Evolutionary conservation across 2,329 filamentous ascomycete species (phyloP), one percentile per base, ranked within the genome.

Genomic region (Verticillium albo-atrum): DNA sequence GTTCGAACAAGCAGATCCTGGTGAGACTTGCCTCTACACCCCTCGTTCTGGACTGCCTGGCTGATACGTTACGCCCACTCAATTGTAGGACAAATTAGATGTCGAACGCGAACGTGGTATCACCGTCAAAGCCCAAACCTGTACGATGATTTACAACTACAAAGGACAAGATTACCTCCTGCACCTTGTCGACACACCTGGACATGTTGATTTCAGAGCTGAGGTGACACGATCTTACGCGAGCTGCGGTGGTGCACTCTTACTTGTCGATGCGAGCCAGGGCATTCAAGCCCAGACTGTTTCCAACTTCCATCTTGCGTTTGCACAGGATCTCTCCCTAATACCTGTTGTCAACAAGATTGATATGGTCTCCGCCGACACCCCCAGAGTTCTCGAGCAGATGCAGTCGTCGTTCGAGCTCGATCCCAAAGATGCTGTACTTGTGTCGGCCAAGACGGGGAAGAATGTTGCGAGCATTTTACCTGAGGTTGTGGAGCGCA

Each of bases 51-150:
- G 25, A 6, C n/a, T 12, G 5, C 6, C 3, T 28, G 6, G 15
- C 27, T 53, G 51, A 53, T 17, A 60, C 53, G 17, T 34, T 12
- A 53, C 51, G 12, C n/a, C 55, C 25, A 17, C 47, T 27, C 20
- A n/a, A 14, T 30, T 32, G 34, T 58, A 79, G 76, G 95, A 99
- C 76, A 97, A 97, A 73, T 85, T 99, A 35, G 95, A 99, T 72
- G 95, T 99, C 58, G 95, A 99, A 77, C 84, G 95, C 56, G 92
- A 64, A 75, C 86, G 95, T 42, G 95, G 95, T 62, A 99, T 99
- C 72, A 99, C 95, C 0, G 95, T 99, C 73, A 99, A 99, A 79
- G 95, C 95, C 58, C 95, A 99, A 79, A 98, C 95, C 60, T 98
- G 95, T 76, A 95, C 89, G 59, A 99, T 99, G 95, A 84, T 99